phyloP scores from a whole-genome alignment of 768 basidiomycete genomes.

The Lactifluus pinguis region DNA sequence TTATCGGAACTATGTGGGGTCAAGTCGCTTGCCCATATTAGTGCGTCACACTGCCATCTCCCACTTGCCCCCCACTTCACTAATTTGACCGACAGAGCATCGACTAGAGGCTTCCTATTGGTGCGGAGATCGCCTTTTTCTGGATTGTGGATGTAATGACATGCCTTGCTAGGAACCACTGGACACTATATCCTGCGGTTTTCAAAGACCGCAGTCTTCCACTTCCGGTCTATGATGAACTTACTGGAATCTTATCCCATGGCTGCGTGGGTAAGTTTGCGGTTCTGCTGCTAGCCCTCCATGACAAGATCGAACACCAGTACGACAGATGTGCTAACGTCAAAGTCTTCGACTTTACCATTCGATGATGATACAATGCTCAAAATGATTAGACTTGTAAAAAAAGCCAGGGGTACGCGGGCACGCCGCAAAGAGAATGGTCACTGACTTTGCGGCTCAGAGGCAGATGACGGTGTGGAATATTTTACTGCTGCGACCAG shows the following conservation, averaged over 20 bases:
- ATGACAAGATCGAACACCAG: neutral
- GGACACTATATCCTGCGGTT: constrained; percentile 22
- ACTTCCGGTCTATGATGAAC: constrained; percentile 22
- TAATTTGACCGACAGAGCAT: constrained; percentile 13
- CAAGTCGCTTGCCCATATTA: constrained; percentile 8
- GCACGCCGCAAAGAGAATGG: neutral
- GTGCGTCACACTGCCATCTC: constrained; percentile 5
- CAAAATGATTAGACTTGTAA: constrained; percentile 2
- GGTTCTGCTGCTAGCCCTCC: neutral
- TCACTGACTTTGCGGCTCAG: neutral
- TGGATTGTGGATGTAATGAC: neutral
- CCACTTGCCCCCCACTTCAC: neutral
- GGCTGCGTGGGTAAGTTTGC: constrained; percentile 32
- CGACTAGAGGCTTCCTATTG: constrained; percentile 22
- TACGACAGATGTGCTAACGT: constrained; percentile 8
- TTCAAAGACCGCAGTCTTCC: constrained; percentile 7
- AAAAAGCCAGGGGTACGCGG: constrained; percentile 2
- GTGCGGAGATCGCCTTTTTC: neutral
- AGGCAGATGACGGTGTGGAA: neutral
- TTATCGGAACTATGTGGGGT: constrained; percentile 19
- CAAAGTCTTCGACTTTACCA: constrained; percentile 10
- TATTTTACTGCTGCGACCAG: constrained; percentile 1
- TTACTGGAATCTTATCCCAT: constrained; percentile 30
- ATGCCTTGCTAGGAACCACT: constrained; percentile 20
- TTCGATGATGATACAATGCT: constrained; percentile 7